phyloP scores from a whole-genome alignment of 805 yeast species.

The Cyberlindnera nakhonratchasimensis region DNA sequence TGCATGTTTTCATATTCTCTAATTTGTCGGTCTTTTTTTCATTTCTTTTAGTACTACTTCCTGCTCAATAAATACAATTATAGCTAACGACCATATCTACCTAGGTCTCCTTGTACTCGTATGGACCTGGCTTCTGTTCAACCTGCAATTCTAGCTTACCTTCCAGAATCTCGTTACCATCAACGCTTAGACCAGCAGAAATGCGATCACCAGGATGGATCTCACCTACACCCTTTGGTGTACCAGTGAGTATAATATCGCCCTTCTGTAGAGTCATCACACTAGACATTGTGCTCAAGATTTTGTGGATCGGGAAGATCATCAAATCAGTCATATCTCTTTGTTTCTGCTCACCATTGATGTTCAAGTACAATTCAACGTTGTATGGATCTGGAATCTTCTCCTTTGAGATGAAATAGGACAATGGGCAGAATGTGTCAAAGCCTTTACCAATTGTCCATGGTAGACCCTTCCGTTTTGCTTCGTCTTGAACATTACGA shows the following conservation, averaged over 20 bases:
- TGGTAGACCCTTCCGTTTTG: constrained; percentile 90
- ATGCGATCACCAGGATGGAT: constrained; percentile 76
- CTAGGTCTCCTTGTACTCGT: constrained; percentile 44
- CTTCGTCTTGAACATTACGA: constrained; percentile 91
- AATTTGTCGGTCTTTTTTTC: not conserved
- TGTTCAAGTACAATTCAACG: constrained; percentile 55
- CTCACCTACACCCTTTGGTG: constrained; percentile 96
- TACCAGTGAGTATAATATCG: constrained; percentile 90
- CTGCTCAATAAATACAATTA: not conserved
- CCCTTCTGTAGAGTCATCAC: constrained; percentile 90
- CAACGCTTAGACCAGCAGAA: constrained; percentile 55
- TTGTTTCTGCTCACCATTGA: constrained; percentile 72
- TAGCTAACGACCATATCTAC: not conserved
- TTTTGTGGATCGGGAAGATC: constrained; percentile 83
- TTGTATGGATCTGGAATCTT: constrained; percentile 71
- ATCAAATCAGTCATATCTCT: constrained; percentile 74
- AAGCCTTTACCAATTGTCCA: constrained; percentile 97
- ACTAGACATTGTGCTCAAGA: constrained; percentile 76
- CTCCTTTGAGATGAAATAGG: constrained; percentile 62
- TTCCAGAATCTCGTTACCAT: constrained; percentile 53
- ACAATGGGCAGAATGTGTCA: constrained; percentile 92
- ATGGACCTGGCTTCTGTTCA: constrained; percentile 56
- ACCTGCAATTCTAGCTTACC: constrained; percentile 33
- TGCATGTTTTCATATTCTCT: not conserved
- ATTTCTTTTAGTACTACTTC: not conserved